These are phyloP conservation scores for Saprolegnia parasitica DNA, from an alignment of 352 stramenopile species.

Conservation along the genomic window DNA sequence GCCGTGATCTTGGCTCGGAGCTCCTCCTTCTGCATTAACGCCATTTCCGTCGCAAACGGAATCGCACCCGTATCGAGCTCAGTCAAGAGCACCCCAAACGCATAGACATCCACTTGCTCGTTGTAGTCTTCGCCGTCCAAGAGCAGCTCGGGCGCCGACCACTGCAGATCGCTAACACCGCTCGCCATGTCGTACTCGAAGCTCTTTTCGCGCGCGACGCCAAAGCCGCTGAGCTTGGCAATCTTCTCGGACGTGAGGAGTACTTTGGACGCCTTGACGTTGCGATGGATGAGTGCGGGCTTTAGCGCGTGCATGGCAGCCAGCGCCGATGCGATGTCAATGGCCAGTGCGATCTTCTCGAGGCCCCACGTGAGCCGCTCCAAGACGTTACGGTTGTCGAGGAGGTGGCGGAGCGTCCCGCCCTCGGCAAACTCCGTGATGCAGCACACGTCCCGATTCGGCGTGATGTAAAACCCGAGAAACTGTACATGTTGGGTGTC, in stretches of 20 bases:
- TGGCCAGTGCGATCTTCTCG: neutral
- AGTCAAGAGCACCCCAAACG: conserved; percentile 4
- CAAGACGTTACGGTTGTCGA: conserved; percentile 1
- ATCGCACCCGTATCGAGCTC: conserved; percentile 2
- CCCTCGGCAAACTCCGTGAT: neutral
- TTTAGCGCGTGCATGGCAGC: neutral
- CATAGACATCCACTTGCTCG: conserved; percentile 10
- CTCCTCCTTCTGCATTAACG: neutral
- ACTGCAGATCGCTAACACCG: neutral
- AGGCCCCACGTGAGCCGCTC: neutral
- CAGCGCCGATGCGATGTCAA: neutral
- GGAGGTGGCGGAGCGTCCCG: neutral
- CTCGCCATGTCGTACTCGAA: conserved; percentile 8
- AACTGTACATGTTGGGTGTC: conserved; percentile 7
- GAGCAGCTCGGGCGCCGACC: conserved; percentile 10
- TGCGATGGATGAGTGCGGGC: conserved; percentile 22
- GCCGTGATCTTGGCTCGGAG: neutral
- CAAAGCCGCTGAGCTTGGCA: conserved; percentile 12
- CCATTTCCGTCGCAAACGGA: conserved; percentile 3
- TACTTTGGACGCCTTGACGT: conserved; percentile 10
- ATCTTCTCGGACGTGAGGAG: neutral
- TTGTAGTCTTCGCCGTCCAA: conserved; percentile 17
- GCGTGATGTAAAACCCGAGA: neutral
- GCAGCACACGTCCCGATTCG: neutral
- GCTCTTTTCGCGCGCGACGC: conserved; percentile 14